Conservation (phyloP, 2,329 filamentous ascomycete species). For the Beauveria varroae region DNA sequence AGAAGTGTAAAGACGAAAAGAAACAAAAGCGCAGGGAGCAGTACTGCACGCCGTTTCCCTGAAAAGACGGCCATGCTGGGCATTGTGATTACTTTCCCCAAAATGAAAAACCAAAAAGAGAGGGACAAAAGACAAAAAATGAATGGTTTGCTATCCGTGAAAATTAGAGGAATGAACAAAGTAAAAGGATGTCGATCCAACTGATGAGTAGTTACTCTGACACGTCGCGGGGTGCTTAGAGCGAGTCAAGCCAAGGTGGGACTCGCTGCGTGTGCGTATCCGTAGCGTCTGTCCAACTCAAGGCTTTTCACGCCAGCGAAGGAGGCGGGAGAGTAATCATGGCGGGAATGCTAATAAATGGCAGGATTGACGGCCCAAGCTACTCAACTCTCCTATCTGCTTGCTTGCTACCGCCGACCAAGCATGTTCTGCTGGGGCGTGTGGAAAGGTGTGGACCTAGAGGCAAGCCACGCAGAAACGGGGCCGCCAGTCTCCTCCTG, state of each 20-base stretch:
- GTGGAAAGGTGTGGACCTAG: not conserved
- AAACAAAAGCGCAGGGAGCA: not conserved
- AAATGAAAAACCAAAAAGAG: not conserved
- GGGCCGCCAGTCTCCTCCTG: not conserved
- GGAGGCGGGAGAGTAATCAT: not conserved
- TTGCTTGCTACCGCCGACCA: not conserved
- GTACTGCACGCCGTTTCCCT: not conserved
- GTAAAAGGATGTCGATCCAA: too few species aligned
- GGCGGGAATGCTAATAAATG: not conserved
- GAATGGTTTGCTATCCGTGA: not conserved
- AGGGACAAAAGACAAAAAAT: not conserved
- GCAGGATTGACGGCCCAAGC: not conserved
- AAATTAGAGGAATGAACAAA: not conserved
- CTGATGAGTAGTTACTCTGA: too few species aligned
- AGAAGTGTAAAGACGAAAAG: conserved; percentile 8
- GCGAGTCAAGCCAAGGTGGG: not conserved
- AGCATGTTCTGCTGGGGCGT: not conserved
- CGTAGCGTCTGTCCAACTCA: not conserved
- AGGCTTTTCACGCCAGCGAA: not conserved
- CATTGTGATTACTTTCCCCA: not conserved
- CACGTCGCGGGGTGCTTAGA: too few species aligned
- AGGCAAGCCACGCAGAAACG: not conserved
- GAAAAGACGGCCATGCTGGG: conserved; percentile 4
- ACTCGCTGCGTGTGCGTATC: not conserved
- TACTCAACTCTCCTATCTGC: not conserved